Percentiles rank a stretch among this genome's conserved stretches.
Evolutionary conservation across 306 rosid species (phyloP).

Genomic region (Cercis canadensis): DNA sequence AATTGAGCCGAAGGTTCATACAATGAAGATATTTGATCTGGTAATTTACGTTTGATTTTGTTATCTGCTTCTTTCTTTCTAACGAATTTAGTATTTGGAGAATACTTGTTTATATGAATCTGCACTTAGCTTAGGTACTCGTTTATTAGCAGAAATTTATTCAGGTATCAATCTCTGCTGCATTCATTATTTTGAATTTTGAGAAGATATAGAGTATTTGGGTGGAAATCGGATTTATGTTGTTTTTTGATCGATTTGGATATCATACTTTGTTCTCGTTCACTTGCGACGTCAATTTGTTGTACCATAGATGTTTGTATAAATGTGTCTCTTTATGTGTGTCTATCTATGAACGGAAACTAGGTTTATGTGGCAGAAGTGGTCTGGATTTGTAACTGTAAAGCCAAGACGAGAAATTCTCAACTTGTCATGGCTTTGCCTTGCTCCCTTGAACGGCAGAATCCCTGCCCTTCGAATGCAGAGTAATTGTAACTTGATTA

Average conservation of each 20-base stretch:
- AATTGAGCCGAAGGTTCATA: neutral
- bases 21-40: neutral
- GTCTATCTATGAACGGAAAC: neutral
- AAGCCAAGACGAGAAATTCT: neutral
- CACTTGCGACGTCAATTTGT: neutral
- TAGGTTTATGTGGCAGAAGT: neutral
- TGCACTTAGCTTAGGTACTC: neutral
- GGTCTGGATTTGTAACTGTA: neutral
- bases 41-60: neutral
- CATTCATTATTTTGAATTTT: too few species aligned
- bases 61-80: neutral
- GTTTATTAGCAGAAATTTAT: too few species aligned
- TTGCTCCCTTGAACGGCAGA: too few species aligned
- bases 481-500: too few species aligned
- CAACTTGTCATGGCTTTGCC: too few species aligned
- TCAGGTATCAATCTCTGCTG: too few species aligned
- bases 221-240: neutral
- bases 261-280: neutral
- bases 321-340: neutral
- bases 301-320: neutral
- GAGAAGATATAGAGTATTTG: too few species aligned
- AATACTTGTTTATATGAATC: neutral
- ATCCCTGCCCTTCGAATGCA: too few species aligned
- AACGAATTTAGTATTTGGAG: neutral
- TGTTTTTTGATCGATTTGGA: neutral